Conservation (phyloP, 495 filamentous ascomycete genomes). For the Daldinia concentrica region DNA sequence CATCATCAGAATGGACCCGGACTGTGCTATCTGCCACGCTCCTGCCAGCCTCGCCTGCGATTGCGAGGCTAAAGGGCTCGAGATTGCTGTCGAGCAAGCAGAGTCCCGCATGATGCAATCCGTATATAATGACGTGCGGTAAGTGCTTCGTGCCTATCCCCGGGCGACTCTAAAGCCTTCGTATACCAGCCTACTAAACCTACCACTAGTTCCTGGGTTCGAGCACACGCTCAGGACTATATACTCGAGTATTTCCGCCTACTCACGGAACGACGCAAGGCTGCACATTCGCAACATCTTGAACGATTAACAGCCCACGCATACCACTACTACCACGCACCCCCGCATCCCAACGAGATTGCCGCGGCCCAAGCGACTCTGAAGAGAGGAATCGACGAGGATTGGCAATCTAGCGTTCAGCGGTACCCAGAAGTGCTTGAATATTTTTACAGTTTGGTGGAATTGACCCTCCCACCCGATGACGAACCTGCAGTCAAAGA, state of each 20-base stretch:
- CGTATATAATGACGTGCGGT: conserved; percentile 72
- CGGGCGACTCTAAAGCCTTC: conserved; percentile 14
- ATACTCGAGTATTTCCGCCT: conserved; percentile 74
- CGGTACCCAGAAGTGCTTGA: conserved; percentile 78
- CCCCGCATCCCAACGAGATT: conserved; percentile 66
- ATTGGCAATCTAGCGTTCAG: conserved; percentile 74
- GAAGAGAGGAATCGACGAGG: conserved; percentile 75
- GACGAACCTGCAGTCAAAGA: conserved; percentile 63
- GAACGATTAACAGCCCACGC: conserved; percentile 65
- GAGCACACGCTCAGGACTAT: conserved; percentile 72
- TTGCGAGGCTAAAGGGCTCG: conserved; percentile 73
- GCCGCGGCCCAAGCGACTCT: conserved; percentile 65
- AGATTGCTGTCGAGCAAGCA: conserved; percentile 71
- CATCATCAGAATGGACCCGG: conserved; percentile 69
- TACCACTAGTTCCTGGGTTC: conserved; percentile 68
- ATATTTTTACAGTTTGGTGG: conserved; percentile 73
- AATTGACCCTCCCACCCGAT: conserved; percentile 65
- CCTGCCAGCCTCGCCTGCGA: conserved; percentile 70
- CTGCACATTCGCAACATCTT: conserved; percentile 63
- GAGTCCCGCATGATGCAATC: conserved; percentile 70
- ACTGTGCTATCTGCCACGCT: conserved; percentile 75
- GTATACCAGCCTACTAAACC: conserved; percentile 40
- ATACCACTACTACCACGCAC: conserved; percentile 64
- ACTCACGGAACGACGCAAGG: conserved; percentile 68
- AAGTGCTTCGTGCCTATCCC: conserved; percentile 33